Conservation (phyloP, 2,329 filamentous ascomycete species). For the Trichophyton rubrum region DNA sequence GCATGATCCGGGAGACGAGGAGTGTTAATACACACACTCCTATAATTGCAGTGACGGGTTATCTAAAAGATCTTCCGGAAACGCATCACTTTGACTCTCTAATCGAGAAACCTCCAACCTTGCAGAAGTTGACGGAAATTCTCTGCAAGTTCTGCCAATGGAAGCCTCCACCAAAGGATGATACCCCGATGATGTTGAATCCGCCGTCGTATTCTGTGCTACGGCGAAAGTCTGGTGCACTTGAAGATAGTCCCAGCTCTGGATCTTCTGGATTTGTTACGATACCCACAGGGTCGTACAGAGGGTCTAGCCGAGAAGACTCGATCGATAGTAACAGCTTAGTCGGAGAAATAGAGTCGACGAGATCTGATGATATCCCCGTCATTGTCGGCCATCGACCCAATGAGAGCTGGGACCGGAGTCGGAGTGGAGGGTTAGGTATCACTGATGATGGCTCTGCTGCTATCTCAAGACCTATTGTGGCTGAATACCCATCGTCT, state of each 20-base stretch:
- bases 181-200: constrained; percentile 45
- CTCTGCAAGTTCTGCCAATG: constrained; percentile 82
- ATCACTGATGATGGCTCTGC: constrained; percentile 50
- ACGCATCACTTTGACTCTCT: constrained; percentile 92
- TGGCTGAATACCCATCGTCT: constrained; percentile 11
- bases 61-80: constrained; percentile 91
- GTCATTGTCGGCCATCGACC: constrained; percentile 61
- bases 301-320: constrained; percentile 70
- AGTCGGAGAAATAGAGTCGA: constrained; percentile 64
- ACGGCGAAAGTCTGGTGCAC: constrained; percentile 49
- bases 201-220: constrained; percentile 45
- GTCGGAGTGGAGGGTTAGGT: constrained; percentile 49
- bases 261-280: constrained; percentile 59
- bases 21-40: constrained; percentile 90
- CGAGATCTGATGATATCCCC: constrained; percentile 64
- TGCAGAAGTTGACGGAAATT: constrained; percentile 79
- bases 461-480: constrained; percentile 3
- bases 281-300: constrained; percentile 54
- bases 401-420: constrained; percentile 55
- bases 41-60: constrained; percentile 91
- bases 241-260: constrained; percentile 72
- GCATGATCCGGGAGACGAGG: constrained; percentile 95
- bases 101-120: constrained; percentile 92
- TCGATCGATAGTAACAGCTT: constrained; percentile 74
- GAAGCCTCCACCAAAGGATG: constrained; percentile 62